Conservation (phyloP, 805 yeast species). For the Metschnikowia chrysomelidarum region DNA sequence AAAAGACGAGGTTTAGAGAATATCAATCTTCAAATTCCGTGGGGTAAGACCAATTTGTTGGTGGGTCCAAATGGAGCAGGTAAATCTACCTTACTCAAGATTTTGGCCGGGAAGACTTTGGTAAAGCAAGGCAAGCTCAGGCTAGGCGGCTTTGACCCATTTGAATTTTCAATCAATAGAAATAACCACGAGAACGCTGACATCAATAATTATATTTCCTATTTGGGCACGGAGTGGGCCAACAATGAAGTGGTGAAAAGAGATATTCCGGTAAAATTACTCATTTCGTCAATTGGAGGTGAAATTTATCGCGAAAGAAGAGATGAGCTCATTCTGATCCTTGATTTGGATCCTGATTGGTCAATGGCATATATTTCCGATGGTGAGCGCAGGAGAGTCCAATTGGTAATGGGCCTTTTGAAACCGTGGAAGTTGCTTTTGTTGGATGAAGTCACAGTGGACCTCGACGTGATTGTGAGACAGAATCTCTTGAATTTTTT, state of each 20-base stretch:
- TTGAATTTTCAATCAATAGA: conserved; percentile 54
- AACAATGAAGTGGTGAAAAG: conserved; percentile 84
- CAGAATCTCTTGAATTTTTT: conserved; percentile 69
- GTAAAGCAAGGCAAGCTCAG: conserved; percentile 67
- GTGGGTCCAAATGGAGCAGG: conserved; percentile 98
- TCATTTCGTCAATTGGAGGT: conserved; percentile 79
- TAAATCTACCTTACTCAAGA: conserved; percentile 80
- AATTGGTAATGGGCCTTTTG: conserved; percentile 86
- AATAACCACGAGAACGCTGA: conserved; percentile 43
- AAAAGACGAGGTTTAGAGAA: conserved; percentile 63
- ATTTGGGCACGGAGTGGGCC: conserved; percentile 98
- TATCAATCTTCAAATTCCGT: conserved; percentile 58
- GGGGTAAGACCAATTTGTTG: conserved; percentile 72
- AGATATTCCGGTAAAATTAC: conserved; percentile 81
- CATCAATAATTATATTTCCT: conserved; percentile 57
- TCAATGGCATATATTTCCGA: conserved; percentile 89
- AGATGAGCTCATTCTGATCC: conserved; percentile 66
- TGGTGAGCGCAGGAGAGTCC: conserved; percentile 94
- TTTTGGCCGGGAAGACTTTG: conserved; percentile 89
- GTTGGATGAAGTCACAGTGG: conserved; percentile 97
- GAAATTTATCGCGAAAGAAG: conserved; percentile 66
- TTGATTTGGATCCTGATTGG: conserved; percentile 89
- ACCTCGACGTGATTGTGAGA: conserved; percentile 89
- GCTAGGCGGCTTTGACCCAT: conserved; percentile 88
- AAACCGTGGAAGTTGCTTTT: conserved; percentile 86